Base-by-base conservation (phyloP, 768 basidiomycete species). In the Psilocybe subaeruginosa region DNA sequence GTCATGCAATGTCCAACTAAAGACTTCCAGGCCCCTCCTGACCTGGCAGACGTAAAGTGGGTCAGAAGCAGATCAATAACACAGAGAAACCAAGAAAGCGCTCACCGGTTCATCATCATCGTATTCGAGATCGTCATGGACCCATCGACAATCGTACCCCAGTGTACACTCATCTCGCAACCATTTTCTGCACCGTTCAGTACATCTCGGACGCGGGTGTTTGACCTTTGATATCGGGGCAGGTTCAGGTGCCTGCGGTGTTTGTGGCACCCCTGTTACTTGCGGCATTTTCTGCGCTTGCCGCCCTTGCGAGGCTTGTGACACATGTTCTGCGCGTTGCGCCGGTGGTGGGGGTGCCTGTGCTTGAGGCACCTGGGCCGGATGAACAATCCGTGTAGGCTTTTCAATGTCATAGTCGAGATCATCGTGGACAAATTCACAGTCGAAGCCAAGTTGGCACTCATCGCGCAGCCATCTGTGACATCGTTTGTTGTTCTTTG, bases 1-100 rank as follows among this genome's bases (percentile, higher is more conserved):
- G 39, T 86, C 82, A 45, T 85, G 78, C 6, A 90, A 69, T 0
- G 71, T 77, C 11, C 30, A 41, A 1, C 4, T 39, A 27, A 56
- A 60, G 8, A 31, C 33, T 17, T 63, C 56, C 9, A 45, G 59
- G 49, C 35, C 23, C 30, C 16, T 57, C 57, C 54, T 63, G 50
- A 16, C 52, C 11, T 39, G 23, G 27, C 17, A 30, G 35, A 53
- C 23, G 52, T 45, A 29, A 39, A 43, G 6, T 14, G 8, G 14
- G 35, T 41, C 43, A 35, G 27, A 41, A 23, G 23, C 23, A 23
- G 11, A 59, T 51, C 51, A 39, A 17, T 47, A 46, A 30, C 33
- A 37, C 19, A 3, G 50, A 45, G 6, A 55, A 30, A 14, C n/a
- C 12, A 3, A 54, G 35, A 33, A 49, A 31, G 3, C 23, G 60